Evolutionary conservation across 495 filamentous ascomycete species (phyloP).

Genomic region (Amphirosellinia nigrospora): DNA sequence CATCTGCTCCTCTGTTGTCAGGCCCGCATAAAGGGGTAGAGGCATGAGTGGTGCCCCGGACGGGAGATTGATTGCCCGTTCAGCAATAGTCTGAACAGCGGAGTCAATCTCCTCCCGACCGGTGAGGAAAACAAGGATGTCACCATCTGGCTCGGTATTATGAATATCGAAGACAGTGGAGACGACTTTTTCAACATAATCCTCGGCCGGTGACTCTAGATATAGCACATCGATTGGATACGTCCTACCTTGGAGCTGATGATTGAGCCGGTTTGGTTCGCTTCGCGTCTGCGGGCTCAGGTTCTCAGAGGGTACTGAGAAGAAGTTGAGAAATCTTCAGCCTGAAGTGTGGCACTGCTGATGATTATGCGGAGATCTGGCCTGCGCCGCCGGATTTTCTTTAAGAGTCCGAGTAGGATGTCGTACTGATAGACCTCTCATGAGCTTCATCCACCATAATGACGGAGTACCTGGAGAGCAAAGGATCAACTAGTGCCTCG

Average conservation of each 20-base stretch:
- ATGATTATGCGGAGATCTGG: conserved; percentile 87
- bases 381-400: conserved; percentile 86
- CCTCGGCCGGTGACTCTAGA: conserved; percentile 77
- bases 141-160: conserved; percentile 82
- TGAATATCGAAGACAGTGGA: conserved; percentile 95
- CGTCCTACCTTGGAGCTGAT: conserved; percentile 90
- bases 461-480: conserved; percentile 91
- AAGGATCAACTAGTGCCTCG: conserved; percentile 91
- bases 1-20: conserved; percentile 89
- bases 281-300: conserved; percentile 51
- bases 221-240: conserved; percentile 92
- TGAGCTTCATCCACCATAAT: conserved; percentile 99
- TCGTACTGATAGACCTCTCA: conserved; percentile 96
- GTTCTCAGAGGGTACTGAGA: conserved; percentile 58
- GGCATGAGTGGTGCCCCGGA: conserved; percentile 73
- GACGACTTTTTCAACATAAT: conserved; percentile 87
- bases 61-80: conserved; percentile 77
- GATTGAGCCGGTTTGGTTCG: conserved; percentile 65
- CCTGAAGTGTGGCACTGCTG: conserved; percentile 93
- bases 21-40: conserved; percentile 85
- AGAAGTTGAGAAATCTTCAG: conserved; percentile 87
- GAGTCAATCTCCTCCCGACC: conserved; percentile 93
- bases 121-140: conserved; percentile 91
- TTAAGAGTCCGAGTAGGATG: conserved; percentile 89
- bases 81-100: conserved; percentile 76